Evolutionary conservation across 768 basidiomycete genomes (phyloP).

Genomic region (Leccinum olivaceopallidum): DNA sequence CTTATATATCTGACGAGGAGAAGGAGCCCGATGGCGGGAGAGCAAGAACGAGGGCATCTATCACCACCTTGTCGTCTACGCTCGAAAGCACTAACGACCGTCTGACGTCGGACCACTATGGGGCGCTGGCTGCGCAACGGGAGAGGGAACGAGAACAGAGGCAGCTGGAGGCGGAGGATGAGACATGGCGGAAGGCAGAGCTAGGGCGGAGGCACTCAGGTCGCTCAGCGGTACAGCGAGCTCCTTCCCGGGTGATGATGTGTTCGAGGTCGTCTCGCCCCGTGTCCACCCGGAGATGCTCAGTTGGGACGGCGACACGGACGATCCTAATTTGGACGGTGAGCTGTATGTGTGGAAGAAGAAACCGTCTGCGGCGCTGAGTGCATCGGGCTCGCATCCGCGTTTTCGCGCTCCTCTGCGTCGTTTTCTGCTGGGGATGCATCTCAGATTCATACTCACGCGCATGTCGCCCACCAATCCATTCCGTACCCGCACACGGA

Average conservation of each 20-base stretch:
- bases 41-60: slow-evolving; percentile 29
- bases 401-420: slow-evolving; percentile 61
- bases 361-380: slow-evolving; percentile 30
- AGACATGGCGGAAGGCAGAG: slow-evolving; percentile 47
- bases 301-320: slow-evolving; percentile 28
- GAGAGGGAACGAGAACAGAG: slow-evolving; percentile 27
- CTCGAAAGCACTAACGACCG: slow-evolving; percentile 59
- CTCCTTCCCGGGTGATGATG: slow-evolving; percentile 27
- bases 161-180: slow-evolving; percentile 36
- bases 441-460: slow-evolving; percentile 23
- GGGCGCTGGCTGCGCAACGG: slow-evolving; percentile 29
- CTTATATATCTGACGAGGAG: slow-evolving; percentile 51
- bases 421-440: slow-evolving; percentile 38
- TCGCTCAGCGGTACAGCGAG: slow-evolving; percentile 32
- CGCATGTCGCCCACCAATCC: slow-evolving; percentile 28
- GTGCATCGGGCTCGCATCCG: slow-evolving; percentile 49
- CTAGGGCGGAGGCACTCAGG: slow-evolving; percentile 32
- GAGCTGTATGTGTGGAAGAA: slow-evolving; percentile 45
- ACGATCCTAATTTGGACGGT: slow-evolving; percentile 60
- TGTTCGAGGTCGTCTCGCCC: slow-evolving; percentile 39
- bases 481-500: slow-evolving; percentile 28
- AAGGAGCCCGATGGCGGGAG: slow-evolving; percentile 33
- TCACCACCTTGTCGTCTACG: slow-evolving; percentile 39
- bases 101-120: slow-evolving; percentile 38
- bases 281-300: slow-evolving; percentile 13